phyloP scores from a whole-genome alignment of 2,329 filamentous ascomycete genomes.

The Fusarium sp. region DNA sequence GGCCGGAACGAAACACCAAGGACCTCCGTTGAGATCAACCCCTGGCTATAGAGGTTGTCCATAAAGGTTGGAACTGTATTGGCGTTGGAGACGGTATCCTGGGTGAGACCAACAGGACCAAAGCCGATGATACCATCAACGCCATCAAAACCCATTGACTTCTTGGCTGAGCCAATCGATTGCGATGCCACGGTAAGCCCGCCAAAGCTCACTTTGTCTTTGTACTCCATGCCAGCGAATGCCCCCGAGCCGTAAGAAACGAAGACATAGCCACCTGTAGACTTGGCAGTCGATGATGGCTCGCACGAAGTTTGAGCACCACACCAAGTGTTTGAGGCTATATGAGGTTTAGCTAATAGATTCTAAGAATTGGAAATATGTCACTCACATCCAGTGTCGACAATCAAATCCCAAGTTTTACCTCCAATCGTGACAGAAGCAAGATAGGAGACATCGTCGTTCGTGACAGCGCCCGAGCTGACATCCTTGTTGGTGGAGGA shows the following conservation, averaged over 20 bases:
- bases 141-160: neutral
- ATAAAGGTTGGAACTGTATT: neutral
- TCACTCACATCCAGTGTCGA: neutral
- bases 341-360: neutral
- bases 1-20: neutral
- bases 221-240: neutral
- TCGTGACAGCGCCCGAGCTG: neutral
- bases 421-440: neutral
- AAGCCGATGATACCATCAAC: slow-evolving; percentile 5
- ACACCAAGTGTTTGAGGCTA: slow-evolving; percentile 9
- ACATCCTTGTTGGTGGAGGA: rapidly evolving
- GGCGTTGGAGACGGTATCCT: neutral
- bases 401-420: neutral
- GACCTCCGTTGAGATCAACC: neutral
- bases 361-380: too few relatives aligned
- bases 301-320: neutral
- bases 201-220: neutral
- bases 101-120: neutral
- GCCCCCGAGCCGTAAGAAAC: neutral
- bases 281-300: neutral
- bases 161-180: neutral
- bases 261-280: neutral
- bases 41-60: slow-evolving; percentile 5
- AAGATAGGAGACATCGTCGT: neutral
- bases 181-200: neutral